phyloP scores from a whole-genome alignment of 2,329 filamentous ascomycete species.

The Fusarium verticillioides region DNA sequence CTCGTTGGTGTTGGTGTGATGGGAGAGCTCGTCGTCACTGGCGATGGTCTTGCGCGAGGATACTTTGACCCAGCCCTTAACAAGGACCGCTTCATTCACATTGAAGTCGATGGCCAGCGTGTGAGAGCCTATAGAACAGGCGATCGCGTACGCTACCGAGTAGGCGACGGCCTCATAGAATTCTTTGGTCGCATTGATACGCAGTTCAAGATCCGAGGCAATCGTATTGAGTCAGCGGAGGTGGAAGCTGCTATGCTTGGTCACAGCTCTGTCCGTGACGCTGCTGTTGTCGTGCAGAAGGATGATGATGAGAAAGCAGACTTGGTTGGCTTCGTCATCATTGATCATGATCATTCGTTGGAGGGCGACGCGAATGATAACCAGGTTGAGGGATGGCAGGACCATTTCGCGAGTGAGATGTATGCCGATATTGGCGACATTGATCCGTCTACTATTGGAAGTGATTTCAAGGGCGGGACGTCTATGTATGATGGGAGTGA shows the following conservation, averaged over 20 bases:
- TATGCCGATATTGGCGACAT: not conserved
- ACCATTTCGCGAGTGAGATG: not conserved
- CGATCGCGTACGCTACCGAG: conserved; percentile 29
- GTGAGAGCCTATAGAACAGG: conserved; percentile 38
- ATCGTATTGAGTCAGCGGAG: not conserved
- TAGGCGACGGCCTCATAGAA: conserved; percentile 32
- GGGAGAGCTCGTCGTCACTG: conserved; percentile 43
- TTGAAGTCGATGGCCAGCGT: not conserved
- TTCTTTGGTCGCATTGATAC: not conserved
- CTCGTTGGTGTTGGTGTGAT: conserved; percentile 37
- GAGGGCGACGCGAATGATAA: not conserved
- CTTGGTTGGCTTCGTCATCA: not conserved
- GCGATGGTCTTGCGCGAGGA: conserved; percentile 25
- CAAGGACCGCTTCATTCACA: conserved; percentile 20
- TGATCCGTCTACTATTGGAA: not conserved
- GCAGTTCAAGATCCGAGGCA: not conserved
- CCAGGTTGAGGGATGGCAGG: not conserved
- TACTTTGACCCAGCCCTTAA: conserved; percentile 28
- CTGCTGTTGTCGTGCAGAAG: not conserved
- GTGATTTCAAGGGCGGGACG: not conserved
- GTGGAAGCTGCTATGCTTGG: not conserved
- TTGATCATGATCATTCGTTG: not conserved
- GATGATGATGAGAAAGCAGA: not conserved
- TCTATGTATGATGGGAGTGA: not conserved
- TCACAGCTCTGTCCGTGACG: not conserved